Evolutionary conservation across 139 green algal genomes (phyloP).

Genomic region (Diplosphaera chodatii): DNA sequence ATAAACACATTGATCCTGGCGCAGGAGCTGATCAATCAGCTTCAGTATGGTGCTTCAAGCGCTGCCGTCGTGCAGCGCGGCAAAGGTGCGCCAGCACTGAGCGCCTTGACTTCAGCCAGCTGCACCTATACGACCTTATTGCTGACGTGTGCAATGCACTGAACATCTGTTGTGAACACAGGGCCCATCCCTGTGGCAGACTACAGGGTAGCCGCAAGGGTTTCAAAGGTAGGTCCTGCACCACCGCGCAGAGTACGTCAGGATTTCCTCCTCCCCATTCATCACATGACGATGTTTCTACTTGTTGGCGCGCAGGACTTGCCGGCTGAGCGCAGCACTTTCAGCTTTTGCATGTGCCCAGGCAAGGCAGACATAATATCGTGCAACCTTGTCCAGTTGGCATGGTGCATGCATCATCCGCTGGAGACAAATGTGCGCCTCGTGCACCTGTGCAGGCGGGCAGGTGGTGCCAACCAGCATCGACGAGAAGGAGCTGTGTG

Average conservation of each 20-base stretch:
- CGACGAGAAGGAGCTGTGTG: constrained; percentile 60
- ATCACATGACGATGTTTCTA: no score
- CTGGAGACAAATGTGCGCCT: no score
- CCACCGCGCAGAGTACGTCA: no score
- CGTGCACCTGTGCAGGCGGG: constrained; percentile 4
- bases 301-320: not conserved
- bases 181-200: constrained; percentile 73
- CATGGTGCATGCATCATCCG: no score
- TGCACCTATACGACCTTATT: no score
- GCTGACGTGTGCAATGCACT: no score
- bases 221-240: constrained; percentile 6
- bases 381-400: no score
- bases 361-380: no score
- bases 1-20: no score
- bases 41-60: constrained; percentile 56
- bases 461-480: constrained; percentile 77
- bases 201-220: constrained; percentile 54
- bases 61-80: constrained; percentile 51
- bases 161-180: not conserved
- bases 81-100: constrained; percentile 22
- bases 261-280: no score
- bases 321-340: constrained; percentile 19
- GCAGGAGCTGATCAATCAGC: constrained; percentile 44
- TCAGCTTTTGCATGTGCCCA: constrained; percentile 90
- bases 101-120: no score